phyloP scores from a whole-genome alignment of 352 stramenopile species.

The Aphanomyces euteiches region DNA sequence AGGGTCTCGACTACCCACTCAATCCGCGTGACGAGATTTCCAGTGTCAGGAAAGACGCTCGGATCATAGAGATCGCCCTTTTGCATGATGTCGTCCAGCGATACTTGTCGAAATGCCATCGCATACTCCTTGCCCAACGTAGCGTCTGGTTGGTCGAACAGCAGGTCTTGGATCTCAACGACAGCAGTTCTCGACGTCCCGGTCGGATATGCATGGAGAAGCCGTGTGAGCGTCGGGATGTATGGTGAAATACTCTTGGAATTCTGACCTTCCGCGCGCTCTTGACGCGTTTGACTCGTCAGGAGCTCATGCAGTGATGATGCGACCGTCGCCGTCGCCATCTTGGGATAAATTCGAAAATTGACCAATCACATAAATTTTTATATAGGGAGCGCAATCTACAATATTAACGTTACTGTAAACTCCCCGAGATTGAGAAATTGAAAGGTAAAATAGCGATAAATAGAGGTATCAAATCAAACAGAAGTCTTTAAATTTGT shows the following conservation, averaged over 20 bases:
- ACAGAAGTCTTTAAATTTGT: no score
- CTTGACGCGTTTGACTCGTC: no score
- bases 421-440: no score
- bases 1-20: conserved; percentile 7
- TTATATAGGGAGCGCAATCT: no score
- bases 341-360: no score
- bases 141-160: conserved; percentile 16
- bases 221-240: conserved; percentile 11
- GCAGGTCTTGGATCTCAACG: background rate
- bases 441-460: no score
- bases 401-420: no score
- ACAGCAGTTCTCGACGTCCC: background rate
- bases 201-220: conserved; percentile 7
- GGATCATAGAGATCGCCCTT: background rate
- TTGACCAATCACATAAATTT: no score
- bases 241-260: background rate
- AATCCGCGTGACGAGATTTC: conserved; percentile 1
- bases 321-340: no score
- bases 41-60: conserved; percentile 15
- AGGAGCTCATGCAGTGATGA: no score
- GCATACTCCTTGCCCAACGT: conserved; percentile 26
- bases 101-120: conserved; percentile 18
- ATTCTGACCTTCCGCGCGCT: no score
- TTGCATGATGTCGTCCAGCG: background rate
- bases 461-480: no score